Evolutionary conservation across 495 filamentous ascomycete genomes (phyloP), one percentile per base, ranked within the genome.

Genomic region (Xylaria cubensis): DNA sequence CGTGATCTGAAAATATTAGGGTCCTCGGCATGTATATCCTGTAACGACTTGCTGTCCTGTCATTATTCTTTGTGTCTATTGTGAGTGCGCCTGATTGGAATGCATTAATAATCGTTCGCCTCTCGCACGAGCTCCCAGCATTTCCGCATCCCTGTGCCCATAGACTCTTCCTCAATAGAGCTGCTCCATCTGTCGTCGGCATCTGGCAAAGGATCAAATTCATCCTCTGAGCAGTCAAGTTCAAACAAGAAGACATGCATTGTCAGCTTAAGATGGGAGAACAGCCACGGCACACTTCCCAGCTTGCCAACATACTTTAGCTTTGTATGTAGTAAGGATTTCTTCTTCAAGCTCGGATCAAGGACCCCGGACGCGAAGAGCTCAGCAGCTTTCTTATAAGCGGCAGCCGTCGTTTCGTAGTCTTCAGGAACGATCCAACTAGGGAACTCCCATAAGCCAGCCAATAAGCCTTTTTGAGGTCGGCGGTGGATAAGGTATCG

Each of bases 121-220:
- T 78, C 76, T 66, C 71, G 77, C 26, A 76, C 76, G 4, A 85
- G 67, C 1, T 78, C 73, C 84, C 84, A 86, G 67, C 84, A 86
- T 51, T 83, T 82, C 21, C 80, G 79, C 84, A 86, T 86, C 0
- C 84, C 84, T 0, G 83, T 85, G 0, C 84, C 84, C 83, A 86
- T 85, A 1, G 81, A 82, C 61, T 83, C 82, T 0, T 53, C 61
- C 7, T 85, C 82, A 0, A 85, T 73, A 0, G 29, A 17, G 17
- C 74, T 72, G 1, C 77, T 75, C 84, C 84, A 85, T 26, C 77
- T 77, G 48, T 68, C 67, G 15, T 71, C 55, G 17, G 29, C 66
- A 17, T 63, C 41, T 13, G 24, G 12, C 24, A 12, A 46, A 9
- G 9, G 17, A 2, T 69, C 53, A 1, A 53, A 24, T 1, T 56